A percentile compares a stretch with the other conserved stretches of the same genome.
Evolutionary conservation across 352 stramenopile genomes (phyloP).

Genomic region (Globisporangium perplexum): DNA sequence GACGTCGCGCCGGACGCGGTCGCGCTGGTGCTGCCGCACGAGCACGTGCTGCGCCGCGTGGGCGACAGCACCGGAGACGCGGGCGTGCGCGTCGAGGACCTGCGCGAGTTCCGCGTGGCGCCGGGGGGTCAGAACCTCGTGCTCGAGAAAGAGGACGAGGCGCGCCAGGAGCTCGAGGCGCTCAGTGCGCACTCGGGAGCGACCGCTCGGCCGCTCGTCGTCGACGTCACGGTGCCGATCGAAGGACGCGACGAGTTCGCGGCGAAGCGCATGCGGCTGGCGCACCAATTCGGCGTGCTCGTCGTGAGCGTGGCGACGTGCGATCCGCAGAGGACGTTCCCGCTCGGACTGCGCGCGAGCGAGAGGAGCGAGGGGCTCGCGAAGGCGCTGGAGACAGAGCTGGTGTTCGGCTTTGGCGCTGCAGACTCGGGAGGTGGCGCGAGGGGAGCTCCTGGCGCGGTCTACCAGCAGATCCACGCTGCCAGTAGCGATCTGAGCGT

Average conservation of each 20-base stretch:
- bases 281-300: constrained; percentile 34
- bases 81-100: constrained; percentile 41
- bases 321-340: constrained; percentile 16
- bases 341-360: constrained; percentile 9
- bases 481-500: constrained; percentile 6
- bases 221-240: constrained; percentile 42
- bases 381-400: constrained; percentile 53
- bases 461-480: constrained; percentile 62
- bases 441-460: constrained; percentile 31
- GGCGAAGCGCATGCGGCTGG: constrained; percentile 22
- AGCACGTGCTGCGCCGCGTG: constrained; percentile 57
- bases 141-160: constrained; percentile 66
- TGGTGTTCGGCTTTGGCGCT: constrained; percentile 53
- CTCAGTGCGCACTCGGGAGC: constrained; percentile 11
- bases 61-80: constrained; percentile 1
- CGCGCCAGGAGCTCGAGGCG: constrained; percentile 59
- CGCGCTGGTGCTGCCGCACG: constrained; percentile 39
- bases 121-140: constrained; percentile 46
- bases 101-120: constrained; percentile 42
- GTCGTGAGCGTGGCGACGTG: constrained; percentile 56
- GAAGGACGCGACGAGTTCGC: constrained; percentile 45
- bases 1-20: constrained; percentile 33
- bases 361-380: constrained; percentile 45
- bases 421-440: constrained; percentile 6
- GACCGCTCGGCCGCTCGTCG: constrained; percentile 19